Base-by-base conservation (phyloP, 345 rosid genomes). In the Pistacia atlantica region DNA sequence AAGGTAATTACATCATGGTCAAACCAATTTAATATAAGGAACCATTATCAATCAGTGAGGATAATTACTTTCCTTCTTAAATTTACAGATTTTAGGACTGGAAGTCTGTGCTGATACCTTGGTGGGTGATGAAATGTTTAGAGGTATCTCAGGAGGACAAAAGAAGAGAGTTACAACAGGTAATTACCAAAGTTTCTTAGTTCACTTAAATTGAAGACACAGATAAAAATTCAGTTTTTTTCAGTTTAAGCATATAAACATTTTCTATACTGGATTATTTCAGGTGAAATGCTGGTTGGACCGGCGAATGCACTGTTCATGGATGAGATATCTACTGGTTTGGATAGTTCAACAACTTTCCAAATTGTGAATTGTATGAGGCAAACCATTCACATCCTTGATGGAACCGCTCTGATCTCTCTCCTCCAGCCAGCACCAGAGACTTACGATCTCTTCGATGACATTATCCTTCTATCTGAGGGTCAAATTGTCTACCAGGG, bases 391-490 rank as follows among this genome's bases (percentile, higher is more conserved):
- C 89, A 87, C 75, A 83, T 88, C 69, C 78, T 88, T 38, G 73
- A 85, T 52, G 90, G 85, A 81, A 93, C 96, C 8, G 86, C 91
- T 25, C 77, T 88, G 67, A 82, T 93, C 49, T 91, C 97, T 52
- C 97, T 93, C 62, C 97, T 93, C 18, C 95, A 93, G 80, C 97
- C 97, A 13, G 91, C 96, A 33, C 93, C 94, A 0, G 97, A 93
- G 79, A 93, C 96, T 51, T 93, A 87, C 3, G 79, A 89, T 80
- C 88, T 93, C 18, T 93, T 91, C 12, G 94, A 93, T 77, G 95
- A 93, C 71, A 80, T 92, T 62, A 83, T 93, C 52, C 89, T 93
- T 61, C 77, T 91, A 42, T 87, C 94, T 2, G 92, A 93, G 74
- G 89, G 95, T 14, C 89, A 83, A 54, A 84, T 92, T 11, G 82